A percentile compares a stretch with the other conserved stretches of the same genome.
phyloP scores from a whole-genome alignment of 495 filamentous ascomycete species.

The Platismatia glauca region DNA sequence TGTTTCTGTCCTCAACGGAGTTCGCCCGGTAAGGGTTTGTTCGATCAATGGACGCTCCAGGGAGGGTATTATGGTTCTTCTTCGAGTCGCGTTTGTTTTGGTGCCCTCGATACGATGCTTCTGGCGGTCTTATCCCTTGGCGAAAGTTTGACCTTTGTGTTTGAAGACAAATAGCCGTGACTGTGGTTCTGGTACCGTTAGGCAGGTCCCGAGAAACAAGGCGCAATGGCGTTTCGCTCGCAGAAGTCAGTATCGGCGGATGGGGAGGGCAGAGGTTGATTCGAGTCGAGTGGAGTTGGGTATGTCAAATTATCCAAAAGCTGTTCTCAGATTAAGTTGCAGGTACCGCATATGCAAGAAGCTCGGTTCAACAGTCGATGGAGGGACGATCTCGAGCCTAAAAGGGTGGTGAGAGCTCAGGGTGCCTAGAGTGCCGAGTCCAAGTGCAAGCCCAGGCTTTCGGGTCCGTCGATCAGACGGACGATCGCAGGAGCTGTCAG shows the following conservation, averaged over 20 bases:
- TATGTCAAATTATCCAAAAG: not conserved
- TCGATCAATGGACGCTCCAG: not conserved
- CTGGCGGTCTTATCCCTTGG: not conserved
- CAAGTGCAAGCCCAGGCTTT: conserved; percentile 18
- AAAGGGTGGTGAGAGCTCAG: conserved; percentile 4
- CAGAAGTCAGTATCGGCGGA: not conserved
- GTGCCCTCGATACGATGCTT: not conserved
- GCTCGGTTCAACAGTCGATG: not conserved
- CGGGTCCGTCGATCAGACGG: conserved; percentile 22
- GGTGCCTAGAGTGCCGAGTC: conserved; percentile 15
- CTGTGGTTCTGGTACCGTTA: not conserved
- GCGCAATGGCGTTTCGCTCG: not conserved
- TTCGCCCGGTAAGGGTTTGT: not conserved
- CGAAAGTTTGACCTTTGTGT: not conserved
- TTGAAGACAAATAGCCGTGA: not conserved
- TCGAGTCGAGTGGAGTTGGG: not conserved
- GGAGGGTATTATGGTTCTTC: not conserved
- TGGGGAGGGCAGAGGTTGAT: not conserved
- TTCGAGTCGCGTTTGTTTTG: not conserved
- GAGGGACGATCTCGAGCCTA: not conserved
- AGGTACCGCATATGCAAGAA: conserved; percentile 6
- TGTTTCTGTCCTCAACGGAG: not conserved
- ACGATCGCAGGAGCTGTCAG: conserved; percentile 15
- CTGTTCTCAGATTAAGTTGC: conserved; percentile 2
- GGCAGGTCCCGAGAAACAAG: not conserved